Conservation (phyloP, 2,329 filamentous ascomycete genomes). For the Paraconiothyrium brasiliense region DNA sequence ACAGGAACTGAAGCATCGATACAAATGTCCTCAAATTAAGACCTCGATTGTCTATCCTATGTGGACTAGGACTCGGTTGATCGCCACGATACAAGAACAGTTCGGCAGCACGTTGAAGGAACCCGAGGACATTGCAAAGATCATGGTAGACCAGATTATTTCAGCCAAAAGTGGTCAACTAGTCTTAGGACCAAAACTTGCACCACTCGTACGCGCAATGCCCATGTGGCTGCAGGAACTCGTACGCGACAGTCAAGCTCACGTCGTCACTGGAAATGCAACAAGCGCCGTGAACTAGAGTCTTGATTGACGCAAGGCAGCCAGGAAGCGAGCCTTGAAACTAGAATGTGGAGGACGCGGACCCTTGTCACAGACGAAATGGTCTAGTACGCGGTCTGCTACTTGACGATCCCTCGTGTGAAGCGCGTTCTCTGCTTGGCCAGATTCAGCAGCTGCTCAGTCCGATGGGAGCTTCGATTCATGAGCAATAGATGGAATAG, state of each 20-base stretch:
- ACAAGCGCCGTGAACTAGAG: constrained; percentile 31
- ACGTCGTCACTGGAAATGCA: constrained; percentile 38
- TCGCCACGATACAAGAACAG: constrained; percentile 40
- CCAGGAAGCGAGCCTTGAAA: constrained; percentile 18
- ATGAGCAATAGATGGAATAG: neutral
- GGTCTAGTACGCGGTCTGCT: neutral
- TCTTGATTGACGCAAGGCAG: constrained; percentile 14
- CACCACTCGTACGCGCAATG: constrained; percentile 37
- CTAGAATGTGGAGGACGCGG: constrained; percentile 11
- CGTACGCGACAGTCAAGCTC: constrained; percentile 41
- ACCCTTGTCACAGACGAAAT: neutral
- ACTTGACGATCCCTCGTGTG: neutral
- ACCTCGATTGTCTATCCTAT: constrained; percentile 55
- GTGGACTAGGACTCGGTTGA: constrained; percentile 53
- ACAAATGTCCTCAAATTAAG: constrained; percentile 55
- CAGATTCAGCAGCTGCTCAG: too few species aligned
- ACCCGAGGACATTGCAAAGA: constrained; percentile 52
- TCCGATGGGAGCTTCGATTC: neutral
- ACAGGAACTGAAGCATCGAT: constrained; percentile 53
- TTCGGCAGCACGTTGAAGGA: constrained; percentile 47
- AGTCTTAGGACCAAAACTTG: constrained; percentile 45
- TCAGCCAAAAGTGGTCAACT: constrained; percentile 53
- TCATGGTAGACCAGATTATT: constrained; percentile 56
- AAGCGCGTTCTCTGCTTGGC: neutral
- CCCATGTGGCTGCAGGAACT: constrained; percentile 48